These are phyloP conservation scores for Hygrophorus russula DNA, from an alignment of 768 basidiomycete genomes.

Conservation along the genomic window DNA sequence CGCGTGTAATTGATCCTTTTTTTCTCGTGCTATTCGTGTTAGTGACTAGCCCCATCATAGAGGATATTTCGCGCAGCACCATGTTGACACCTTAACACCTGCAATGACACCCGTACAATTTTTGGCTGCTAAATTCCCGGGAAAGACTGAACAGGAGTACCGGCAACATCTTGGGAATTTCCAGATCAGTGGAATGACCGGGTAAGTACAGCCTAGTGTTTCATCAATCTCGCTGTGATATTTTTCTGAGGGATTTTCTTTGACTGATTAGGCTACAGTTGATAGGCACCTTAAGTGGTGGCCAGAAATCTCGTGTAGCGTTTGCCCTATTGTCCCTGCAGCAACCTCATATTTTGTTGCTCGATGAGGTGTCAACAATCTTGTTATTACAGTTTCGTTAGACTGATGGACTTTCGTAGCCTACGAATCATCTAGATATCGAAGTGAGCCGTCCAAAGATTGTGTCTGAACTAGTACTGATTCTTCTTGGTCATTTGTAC, in stretches of 20 bases:
- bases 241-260: neutral
- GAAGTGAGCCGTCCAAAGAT: constrained; percentile 36
- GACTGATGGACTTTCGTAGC: constrained; percentile 28
- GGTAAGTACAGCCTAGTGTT: constrained; percentile 29
- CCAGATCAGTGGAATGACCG: constrained; percentile 94
- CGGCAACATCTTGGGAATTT: constrained; percentile 92
- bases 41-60: constrained; percentile 24
- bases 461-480: neutral
- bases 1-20: constrained; percentile 46
- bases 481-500: constrained; percentile 3
- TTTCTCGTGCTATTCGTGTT: neutral
- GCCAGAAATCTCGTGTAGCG: constrained; percentile 93
- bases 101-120: constrained; percentile 90
- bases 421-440: constrained; percentile 94
- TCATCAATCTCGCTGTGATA: neutral
- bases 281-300: constrained; percentile 89
- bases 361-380: constrained; percentile 68
- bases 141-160: constrained; percentile 94
- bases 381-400: neutral
- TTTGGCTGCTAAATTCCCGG: constrained; percentile 85
- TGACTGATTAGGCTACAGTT: constrained; percentile 49
- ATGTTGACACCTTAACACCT: constrained; percentile 83
- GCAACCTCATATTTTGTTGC: constrained; percentile 81
- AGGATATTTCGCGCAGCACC: constrained; percentile 91
- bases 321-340: constrained; percentile 82